Evolutionary conservation across 805 yeast genomes (phyloP).

Genomic region (Candida loeiensis): DNA sequence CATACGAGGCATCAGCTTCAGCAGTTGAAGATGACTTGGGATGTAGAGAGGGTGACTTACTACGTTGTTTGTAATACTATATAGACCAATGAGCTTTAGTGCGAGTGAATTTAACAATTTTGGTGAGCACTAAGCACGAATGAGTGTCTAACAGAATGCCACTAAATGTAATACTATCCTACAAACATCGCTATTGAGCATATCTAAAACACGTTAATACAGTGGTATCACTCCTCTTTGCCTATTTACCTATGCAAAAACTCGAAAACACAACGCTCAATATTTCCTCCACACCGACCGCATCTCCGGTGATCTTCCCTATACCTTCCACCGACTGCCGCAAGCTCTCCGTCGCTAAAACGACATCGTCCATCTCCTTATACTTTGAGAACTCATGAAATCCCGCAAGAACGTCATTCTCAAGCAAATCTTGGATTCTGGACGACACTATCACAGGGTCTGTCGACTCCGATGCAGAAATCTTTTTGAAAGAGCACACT

Average conservation of each 20-base stretch:
- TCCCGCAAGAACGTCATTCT: constrained; percentile 74
- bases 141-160: no score
- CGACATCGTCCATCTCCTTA: constrained; percentile 61
- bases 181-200: no score
- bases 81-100: no score
- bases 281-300: constrained; percentile 85
- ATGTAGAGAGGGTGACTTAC: constrained; percentile 38
- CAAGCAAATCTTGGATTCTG: constrained; percentile 70
- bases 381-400: constrained; percentile 57
- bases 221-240: neutral
- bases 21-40: constrained; percentile 44
- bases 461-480: constrained; percentile 48
- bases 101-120: neutral
- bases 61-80: constrained; percentile 28
- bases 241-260: constrained; percentile 88
- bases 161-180: no score
- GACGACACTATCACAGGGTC: constrained; percentile 73
- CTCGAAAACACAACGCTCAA: constrained; percentile 86
- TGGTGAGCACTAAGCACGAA: no score
- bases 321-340: constrained; percentile 76
- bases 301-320: constrained; percentile 88
- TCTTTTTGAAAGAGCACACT: constrained; percentile 41
- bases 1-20: constrained; percentile 46
- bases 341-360: constrained; percentile 75
- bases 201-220: no score